Evolutionary conservation across 495 filamentous ascomycete species (phyloP).

Genomic region (Apodospora peruviana): DNA sequence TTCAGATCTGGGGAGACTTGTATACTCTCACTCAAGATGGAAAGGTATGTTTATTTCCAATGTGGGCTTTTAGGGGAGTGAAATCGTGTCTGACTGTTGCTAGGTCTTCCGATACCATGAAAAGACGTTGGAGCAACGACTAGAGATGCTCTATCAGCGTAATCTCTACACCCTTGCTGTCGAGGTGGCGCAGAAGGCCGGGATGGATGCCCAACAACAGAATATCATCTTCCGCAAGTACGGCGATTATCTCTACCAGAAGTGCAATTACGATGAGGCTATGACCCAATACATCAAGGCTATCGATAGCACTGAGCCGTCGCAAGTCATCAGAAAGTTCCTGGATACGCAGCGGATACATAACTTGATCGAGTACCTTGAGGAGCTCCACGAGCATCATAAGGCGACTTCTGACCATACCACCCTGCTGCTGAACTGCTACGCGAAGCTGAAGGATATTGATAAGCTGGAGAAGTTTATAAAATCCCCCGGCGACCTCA

Average conservation of each 20-base stretch:
- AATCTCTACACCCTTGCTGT: conserved; percentile 91
- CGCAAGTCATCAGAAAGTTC: conserved; percentile 92
- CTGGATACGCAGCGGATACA: conserved; percentile 94
- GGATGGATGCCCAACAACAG: conserved; percentile 70
- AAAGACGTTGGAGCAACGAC: conserved; percentile 80
- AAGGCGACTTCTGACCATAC: conserved; percentile 95
- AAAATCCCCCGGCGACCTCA: conserved; percentile 87
- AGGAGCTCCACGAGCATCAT: conserved; percentile 92
- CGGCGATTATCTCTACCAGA: conserved; percentile 93
- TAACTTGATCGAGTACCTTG: conserved; percentile 94
- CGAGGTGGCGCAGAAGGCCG: conserved; percentile 84
- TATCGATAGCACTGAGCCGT: conserved; percentile 91
- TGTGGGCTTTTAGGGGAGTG: background rate
- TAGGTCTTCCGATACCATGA: conserved; percentile 88
- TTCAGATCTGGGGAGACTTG: conserved; percentile 86
- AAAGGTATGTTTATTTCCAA: conserved; percentile 52
- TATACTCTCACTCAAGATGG: conserved; percentile 85
- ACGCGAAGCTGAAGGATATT: conserved; percentile 94
- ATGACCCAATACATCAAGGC: conserved; percentile 98
- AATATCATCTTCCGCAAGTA: conserved; percentile 91
- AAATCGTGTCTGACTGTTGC: background rate
- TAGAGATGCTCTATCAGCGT: conserved; percentile 90
- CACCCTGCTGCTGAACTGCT: conserved; percentile 90
- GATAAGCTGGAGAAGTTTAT: conserved; percentile 94
- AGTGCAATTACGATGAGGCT: conserved; percentile 88